Conservation (phyloP, 2,329 filamentous ascomycete species). For the Thelonectria rubi region DNA sequence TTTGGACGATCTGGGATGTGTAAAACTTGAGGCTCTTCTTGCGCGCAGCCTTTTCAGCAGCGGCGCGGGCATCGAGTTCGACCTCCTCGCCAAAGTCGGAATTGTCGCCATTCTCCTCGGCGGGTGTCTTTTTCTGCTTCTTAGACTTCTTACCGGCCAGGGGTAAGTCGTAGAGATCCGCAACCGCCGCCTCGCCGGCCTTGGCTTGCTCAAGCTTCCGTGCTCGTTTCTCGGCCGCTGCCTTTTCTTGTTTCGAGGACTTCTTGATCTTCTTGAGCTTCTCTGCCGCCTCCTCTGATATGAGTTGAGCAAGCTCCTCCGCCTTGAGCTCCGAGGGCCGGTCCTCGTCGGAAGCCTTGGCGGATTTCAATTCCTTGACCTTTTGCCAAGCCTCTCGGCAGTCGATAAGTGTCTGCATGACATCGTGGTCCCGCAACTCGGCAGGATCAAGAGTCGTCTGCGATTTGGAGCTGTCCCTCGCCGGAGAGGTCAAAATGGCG, state of each 20-base stretch:
- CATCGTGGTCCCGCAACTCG: constrained; percentile 87
- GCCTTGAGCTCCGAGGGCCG: constrained; percentile 32
- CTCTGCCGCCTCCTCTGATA: constrained; percentile 34
- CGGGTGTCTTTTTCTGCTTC: constrained; percentile 44
- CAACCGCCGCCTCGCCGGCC: constrained; percentile 75
- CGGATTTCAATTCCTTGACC: constrained; percentile 71
- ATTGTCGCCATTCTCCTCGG: constrained; percentile 65
- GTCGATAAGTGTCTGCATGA: constrained; percentile 86
- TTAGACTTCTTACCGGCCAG: constrained; percentile 60
- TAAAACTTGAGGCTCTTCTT: constrained; percentile 97
- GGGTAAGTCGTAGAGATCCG: constrained; percentile 72
- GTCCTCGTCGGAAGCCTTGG: constrained; percentile 51
- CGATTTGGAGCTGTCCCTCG: constrained; percentile 64
- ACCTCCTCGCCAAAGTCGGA: constrained; percentile 96
- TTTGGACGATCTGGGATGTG: constrained; percentile 96
- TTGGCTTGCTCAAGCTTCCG: constrained; percentile 59
- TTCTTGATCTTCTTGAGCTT: constrained; percentile 45
- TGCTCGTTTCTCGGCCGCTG: constrained; percentile 50
- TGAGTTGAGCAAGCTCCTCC: constrained; percentile 40
- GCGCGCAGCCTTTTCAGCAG: constrained; percentile 85
- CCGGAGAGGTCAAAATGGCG: constrained; percentile 85
- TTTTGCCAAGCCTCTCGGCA: constrained; percentile 83
- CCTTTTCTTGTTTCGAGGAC: constrained; percentile 49
- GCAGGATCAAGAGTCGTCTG: constrained; percentile 73
- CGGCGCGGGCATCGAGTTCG: constrained; percentile 76